These are phyloP conservation scores for Talaromyces sp. DNA, from an alignment of 2,329 filamentous ascomycete species.

Conservation along the genomic window DNA sequence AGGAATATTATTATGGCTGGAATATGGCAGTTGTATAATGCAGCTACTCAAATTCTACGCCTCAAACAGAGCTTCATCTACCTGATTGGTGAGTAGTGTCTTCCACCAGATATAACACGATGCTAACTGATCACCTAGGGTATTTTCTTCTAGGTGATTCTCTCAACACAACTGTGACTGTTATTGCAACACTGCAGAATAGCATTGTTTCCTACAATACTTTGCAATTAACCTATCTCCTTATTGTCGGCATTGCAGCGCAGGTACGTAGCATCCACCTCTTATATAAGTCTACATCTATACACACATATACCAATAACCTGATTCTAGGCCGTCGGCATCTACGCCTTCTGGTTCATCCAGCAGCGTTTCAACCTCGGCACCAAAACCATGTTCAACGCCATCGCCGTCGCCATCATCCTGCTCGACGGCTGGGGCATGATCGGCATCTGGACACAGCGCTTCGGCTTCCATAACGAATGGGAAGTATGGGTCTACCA, in stretches of 20 bases:
- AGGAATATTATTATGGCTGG: conserved; percentile 51
- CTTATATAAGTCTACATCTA: background rate
- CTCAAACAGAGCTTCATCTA: conserved; percentile 63
- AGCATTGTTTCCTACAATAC: conserved; percentile 61
- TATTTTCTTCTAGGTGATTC: conserved; percentile 67
- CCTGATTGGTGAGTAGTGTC: conserved; percentile 46
- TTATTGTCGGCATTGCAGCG: conserved; percentile 60
- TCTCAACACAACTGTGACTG: conserved; percentile 64
- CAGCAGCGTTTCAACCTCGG: conserved; percentile 56
- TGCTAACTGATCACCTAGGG: conserved; percentile 20
- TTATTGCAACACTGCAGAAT: conserved; percentile 62
- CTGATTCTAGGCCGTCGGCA: conserved; percentile 44
- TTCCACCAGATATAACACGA: background rate
- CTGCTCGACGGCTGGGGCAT: conserved; percentile 55
- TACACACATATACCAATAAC: background rate
- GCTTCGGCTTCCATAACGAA: conserved; percentile 49
- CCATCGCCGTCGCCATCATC: conserved; percentile 57
- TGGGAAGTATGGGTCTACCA: conserved; percentile 52
- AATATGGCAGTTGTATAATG: conserved; percentile 57
- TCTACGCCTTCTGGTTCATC: conserved; percentile 56
- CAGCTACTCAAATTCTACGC: conserved; percentile 56
- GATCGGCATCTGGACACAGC: conserved; percentile 53
- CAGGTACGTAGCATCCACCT: conserved; percentile 40
- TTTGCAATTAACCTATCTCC: conserved; percentile 59
- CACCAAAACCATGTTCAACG: conserved; percentile 66